Evolutionary conservation across 768 basidiomycete genomes (phyloP).

Genomic region (Boletus edulis): DNA sequence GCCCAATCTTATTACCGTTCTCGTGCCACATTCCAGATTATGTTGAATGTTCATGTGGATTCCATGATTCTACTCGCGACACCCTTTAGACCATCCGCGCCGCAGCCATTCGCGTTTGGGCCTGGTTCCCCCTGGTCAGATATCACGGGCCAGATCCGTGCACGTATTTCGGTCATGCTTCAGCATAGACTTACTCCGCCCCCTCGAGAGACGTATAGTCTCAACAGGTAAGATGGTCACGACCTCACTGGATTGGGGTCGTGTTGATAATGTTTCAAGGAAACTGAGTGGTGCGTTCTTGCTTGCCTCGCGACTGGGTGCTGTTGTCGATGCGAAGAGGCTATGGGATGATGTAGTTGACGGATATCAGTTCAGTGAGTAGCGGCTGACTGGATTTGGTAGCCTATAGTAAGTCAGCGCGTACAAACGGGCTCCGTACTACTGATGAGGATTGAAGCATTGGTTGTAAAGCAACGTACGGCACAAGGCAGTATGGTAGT

Average conservation of each 20-base stretch:
- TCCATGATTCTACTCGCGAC: conserved; percentile 84
- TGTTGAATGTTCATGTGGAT: conserved; percentile 83
- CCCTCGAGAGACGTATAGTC: conserved; percentile 89
- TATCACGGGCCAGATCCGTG: conserved; percentile 76
- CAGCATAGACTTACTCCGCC: conserved; percentile 86
- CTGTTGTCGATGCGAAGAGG: conserved; percentile 65
- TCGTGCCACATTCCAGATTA: conserved; percentile 39
- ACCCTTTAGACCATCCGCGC: conserved; percentile 68
- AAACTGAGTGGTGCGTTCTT: conserved; percentile 84
- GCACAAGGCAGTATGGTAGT: no score
- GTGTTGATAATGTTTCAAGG: conserved; percentile 26
- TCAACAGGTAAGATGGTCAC: conserved; percentile 66
- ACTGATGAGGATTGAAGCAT: no score
- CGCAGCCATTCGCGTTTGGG: conserved; percentile 81
- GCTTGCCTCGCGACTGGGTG: conserved; percentile 71
- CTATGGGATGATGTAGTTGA: conserved; percentile 74
- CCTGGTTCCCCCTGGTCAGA: conserved; percentile 56
- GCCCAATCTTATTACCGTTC: background rate
- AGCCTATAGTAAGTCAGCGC: background rate
- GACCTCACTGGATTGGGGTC: background rate
- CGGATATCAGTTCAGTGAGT: conserved; percentile 17
- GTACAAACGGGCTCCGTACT: no score
- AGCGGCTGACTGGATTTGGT: background rate
- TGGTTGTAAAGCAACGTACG: no score
- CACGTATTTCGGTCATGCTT: conserved; percentile 87